Evolutionary conservation across 1,284 basidiomycete genomes (phyloP), one percentile per base, ranked within the genome.

Genomic region (Cutaneotrichosporon mucoides): DNA sequence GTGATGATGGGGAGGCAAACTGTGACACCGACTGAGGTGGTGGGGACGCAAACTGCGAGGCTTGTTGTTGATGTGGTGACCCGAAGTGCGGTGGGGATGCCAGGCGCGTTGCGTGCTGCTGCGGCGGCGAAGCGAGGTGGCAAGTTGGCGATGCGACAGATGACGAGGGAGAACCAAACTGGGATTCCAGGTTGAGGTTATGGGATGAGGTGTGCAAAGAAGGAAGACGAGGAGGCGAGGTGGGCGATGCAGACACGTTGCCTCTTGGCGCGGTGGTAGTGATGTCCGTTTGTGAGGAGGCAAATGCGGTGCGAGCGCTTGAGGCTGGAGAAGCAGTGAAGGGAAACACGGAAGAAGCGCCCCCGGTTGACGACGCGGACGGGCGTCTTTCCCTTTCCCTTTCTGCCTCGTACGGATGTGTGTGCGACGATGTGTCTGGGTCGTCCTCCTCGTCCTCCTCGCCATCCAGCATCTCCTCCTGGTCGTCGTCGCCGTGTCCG

Each of bases 391-490:
- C 59, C 12, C 36, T n/a, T 10, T 46, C 36, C 24, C 24, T 24
- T 3, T 24, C 24, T 24, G 24, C 24, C 24, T 24, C 24, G 24
- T 24, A 24, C 24, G 24, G 24, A 6, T 15, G 38, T 33, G 5
- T 37, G 15, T n/a, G 43, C 43, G 12, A 33, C 42, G 24, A 24
- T 24, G 40, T 57, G 42, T 55, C 45, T 24, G 40, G 38, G 15
- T 52, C 44, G 34, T 53, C 42, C 3, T 44, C 57, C 38, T 48
- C 36, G 24, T 52, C 58, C 24, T 41, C 42, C 7, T 64, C 61
- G 34, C 38, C 49, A 16, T 69, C 68, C 3, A 73, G 57, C 33
- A 70, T 63, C 52, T 73, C 73, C 54, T 72, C 68, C 13, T 62
- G 59, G 33, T 60, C 58, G n/a, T 62, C 54, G 47, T 73, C 73